phyloP scores from a whole-genome alignment of 2,329 filamentous ascomycete genomes.

The Colletotrichum liaoningense region DNA sequence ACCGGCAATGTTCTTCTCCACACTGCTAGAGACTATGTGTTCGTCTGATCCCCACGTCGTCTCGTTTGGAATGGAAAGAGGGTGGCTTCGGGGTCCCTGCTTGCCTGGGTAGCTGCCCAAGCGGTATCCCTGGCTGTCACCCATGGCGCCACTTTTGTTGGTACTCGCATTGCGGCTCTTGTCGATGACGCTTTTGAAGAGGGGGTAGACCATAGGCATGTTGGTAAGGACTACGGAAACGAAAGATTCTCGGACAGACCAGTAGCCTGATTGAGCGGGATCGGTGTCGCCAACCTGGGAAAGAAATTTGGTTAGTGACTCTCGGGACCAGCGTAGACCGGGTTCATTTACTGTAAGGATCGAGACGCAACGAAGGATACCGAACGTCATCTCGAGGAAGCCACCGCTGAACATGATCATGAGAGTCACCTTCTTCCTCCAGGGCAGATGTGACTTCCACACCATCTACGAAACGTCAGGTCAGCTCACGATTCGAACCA shows the following conservation, averaged over 20 bases:
- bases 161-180: conserved; percentile 35
- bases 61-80: conserved; percentile 9
- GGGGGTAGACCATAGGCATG: conserved; percentile 52
- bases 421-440: conserved; percentile 25
- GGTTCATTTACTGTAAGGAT: conserved; percentile 13
- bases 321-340: rapidly evolving
- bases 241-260: conserved; percentile 54
- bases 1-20: neutral
- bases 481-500: neutral
- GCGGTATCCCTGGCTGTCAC: conserved; percentile 16
- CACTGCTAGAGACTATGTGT: conserved; percentile 1
- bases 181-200: conserved; percentile 41
- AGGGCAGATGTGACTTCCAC: conserved; percentile 23
- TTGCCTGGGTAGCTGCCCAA: conserved; percentile 22
- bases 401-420: conserved; percentile 33
- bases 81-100: neutral
- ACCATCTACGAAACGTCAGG: neutral
- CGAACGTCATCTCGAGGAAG: conserved; percentile 30
- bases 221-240: conserved; percentile 53
- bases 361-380: conserved; percentile 27
- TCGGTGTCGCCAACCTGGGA: conserved; percentile 44
- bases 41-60: conserved; percentile 13
- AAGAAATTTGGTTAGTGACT: neutral
- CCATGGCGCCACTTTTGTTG: conserved; percentile 10
- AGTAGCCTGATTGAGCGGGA: conserved; percentile 47